Base-by-base conservation (phyloP, 176 grass and related monocot genomes). In the Avena eriantha region DNA sequence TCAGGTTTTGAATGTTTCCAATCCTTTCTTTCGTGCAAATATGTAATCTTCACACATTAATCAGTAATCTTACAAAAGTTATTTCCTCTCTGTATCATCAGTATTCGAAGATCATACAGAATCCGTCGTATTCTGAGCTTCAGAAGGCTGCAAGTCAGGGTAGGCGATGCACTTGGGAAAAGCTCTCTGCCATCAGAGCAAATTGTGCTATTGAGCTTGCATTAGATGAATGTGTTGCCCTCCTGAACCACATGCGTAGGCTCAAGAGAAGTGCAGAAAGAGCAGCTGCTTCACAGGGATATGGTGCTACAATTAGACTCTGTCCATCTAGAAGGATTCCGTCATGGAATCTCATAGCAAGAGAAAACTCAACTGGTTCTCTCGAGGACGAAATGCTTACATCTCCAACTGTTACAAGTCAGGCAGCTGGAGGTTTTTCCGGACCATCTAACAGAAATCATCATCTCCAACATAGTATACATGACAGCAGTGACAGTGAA, bases 71-170 rank as follows among this genome's bases (percentile, higher is more conserved):
- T 70, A 86, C 35, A 35, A 54, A 84, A n/a, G 51, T 88, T 58
- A 55, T 23, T 84, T 86, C 79, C 45, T 68, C 51, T 69, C 34
- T 87, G 50, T 19, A 70, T 24, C 57, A 64, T 78, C 86, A 97
- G 95, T 97, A 97, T 84, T 97, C 89, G 23, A 97, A 95, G 85
- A 97, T 97, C 74, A 95, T 97, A 89, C 93, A 97, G 83, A 97
- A 97, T 61, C 93, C 91, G 3, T 89, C 95, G 72, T 91, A 95
- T 82, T 65, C 79, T 47, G 95, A 97, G 71, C 84, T 97, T 82
- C 95, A 97, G 83, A 97, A 97, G 80, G 93, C 95, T 2, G 84
- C 89, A 66, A 93, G 91, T 88, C 95, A 97, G 82, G 95, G 93
- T 66, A 94, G 95, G 31, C 79, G 92, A 80, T 95, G 92, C 85